phyloP scores from a whole-genome alignment of 768 basidiomycete genomes.

The Xerocomellus chrysenteron region DNA sequence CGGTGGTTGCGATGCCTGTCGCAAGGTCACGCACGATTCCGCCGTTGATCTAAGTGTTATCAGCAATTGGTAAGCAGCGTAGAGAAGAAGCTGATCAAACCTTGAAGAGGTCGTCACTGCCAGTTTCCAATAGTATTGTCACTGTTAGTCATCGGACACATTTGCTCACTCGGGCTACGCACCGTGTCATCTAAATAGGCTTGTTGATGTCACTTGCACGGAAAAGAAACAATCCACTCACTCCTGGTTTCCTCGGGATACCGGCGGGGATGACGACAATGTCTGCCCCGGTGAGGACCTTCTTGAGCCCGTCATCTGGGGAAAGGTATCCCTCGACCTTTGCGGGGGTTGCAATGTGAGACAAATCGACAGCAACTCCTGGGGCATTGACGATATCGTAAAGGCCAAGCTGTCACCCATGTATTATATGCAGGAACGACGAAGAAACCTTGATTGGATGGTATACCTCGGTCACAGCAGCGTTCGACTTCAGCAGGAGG shows the following conservation, averaged over 20 bases:
- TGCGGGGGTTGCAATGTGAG: constrained; percentile 88
- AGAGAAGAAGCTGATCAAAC: constrained; percentile 38
- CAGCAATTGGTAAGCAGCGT: neutral
- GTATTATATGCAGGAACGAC: constrained; percentile 2
- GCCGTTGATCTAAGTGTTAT: constrained; percentile 79
- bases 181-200: constrained; percentile 51
- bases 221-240: constrained; percentile 39
- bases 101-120: constrained; percentile 94
- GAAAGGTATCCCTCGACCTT: constrained; percentile 81
- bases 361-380: constrained; percentile 93
- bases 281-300: constrained; percentile 80
- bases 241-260: constrained; percentile 92
- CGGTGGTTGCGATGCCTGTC: constrained; percentile 76
- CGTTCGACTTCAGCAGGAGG: constrained; percentile 85
- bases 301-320: constrained; percentile 78
- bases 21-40: constrained; percentile 95
- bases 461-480: constrained; percentile 71
- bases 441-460: neutral
- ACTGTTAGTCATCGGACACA: constrained; percentile 9
- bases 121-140: neutral
- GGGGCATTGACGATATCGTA: constrained; percentile 99
- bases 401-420: constrained; percentile 62
- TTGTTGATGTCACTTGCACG: neutral
- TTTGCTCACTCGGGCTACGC: constrained; percentile 12
- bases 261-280: constrained; percentile 96